phyloP scores from a whole-genome alignment of 202 grass and related monocot genomes.

The Panicum virgatum region DNA sequence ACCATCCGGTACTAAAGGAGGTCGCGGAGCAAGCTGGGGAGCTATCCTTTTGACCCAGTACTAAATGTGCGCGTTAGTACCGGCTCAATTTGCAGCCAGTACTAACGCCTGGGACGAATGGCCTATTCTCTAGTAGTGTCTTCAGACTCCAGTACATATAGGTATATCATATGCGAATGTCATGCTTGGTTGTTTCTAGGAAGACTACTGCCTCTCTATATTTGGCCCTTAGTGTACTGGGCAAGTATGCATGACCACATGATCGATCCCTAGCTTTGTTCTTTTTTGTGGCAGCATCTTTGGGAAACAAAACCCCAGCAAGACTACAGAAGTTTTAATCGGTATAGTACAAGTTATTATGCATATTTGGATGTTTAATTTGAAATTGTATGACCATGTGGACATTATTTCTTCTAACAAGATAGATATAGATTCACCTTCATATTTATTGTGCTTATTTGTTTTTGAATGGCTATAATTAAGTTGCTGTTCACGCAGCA shows the following conservation, averaged over 20 bases:
- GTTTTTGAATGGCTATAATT: background rate
- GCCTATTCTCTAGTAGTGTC: too few species aligned
- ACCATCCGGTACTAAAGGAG: too few species aligned
- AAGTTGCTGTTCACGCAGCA: background rate
- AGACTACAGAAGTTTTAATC: constrained; percentile 9
- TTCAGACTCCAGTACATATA: constrained; percentile 43
- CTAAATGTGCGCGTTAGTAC: too few species aligned
- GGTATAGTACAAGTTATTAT: background rate
- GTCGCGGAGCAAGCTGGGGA: too few species aligned
- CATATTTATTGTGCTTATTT: background rate
- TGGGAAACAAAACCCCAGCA: constrained; percentile 39
- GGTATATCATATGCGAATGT: constrained; percentile 27
- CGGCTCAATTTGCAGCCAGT: too few species aligned
- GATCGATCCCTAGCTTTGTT: constrained; percentile 29
- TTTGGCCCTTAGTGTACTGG: background rate
- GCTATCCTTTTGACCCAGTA: too few species aligned
- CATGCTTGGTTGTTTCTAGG: constrained; percentile 39
- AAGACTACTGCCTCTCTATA: background rate
- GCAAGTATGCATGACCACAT: constrained; percentile 15
- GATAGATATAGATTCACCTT: background rate
- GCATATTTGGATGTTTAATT: constrained; percentile 11
- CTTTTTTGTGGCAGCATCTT: constrained; percentile 47
- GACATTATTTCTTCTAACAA: background rate
- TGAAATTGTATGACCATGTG: background rate
- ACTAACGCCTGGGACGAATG: too few species aligned